These are phyloP conservation scores for Beauveria sp. DNA, from an alignment of 2,329 filamentous ascomycete species.

Conservation along the genomic window DNA sequence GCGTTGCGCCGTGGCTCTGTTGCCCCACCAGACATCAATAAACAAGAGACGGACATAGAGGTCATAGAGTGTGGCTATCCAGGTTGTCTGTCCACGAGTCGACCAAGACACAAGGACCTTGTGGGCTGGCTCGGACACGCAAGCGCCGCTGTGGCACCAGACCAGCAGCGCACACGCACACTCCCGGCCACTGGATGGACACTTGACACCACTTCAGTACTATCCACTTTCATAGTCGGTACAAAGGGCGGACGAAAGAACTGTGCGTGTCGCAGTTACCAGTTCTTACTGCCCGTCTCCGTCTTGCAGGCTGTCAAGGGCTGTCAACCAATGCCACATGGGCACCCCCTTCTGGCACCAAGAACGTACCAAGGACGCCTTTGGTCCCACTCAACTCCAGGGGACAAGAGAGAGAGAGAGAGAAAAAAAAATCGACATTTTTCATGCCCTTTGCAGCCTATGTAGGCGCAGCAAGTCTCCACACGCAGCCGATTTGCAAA, in stretches of 20 bases:
- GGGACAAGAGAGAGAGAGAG: background rate
- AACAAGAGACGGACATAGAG: slow-evolving; percentile 5
- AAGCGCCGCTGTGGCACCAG: background rate
- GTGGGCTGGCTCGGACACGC: slow-evolving; percentile 6
- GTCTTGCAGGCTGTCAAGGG: slow-evolving; percentile 6
- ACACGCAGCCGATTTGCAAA: slow-evolving; percentile 11
- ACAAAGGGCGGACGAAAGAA: background rate
- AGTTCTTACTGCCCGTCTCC: background rate
- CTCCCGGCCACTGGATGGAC: background rate
- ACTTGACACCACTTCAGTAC: background rate
- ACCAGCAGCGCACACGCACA: background rate
- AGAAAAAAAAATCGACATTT: background rate
- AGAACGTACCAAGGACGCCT: slow-evolving; percentile 7
- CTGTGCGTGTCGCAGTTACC: background rate
- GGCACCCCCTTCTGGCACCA: slow-evolving; percentile 1
- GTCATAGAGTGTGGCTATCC: slow-evolving; percentile 6
- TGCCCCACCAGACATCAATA: slow-evolving; percentile 1
- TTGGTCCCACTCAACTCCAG: slow-evolving; percentile 1
- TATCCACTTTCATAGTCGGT: slow-evolving; percentile 4
- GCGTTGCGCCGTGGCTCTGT: background rate
- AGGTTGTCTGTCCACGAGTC: background rate
- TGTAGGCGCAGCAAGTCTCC: slow-evolving; percentile 8
- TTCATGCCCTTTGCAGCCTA: slow-evolving; percentile 6
- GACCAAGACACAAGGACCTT: slow-evolving; percentile 6
- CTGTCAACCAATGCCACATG: background rate